Conservation (phyloP, 345 rosid genomes). For the Sonneratia alba region DNA sequence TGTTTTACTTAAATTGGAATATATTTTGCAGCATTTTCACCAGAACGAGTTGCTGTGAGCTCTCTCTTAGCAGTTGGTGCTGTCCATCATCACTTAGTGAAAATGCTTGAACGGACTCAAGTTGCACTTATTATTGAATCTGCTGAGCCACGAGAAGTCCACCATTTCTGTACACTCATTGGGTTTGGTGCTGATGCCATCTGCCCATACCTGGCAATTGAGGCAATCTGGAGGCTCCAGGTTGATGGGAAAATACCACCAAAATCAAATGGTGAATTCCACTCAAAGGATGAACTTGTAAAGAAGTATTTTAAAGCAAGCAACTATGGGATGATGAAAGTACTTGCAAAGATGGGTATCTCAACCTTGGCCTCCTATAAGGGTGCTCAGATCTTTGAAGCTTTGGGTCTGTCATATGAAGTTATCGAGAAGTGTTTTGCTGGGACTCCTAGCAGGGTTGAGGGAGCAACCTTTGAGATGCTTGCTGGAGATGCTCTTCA, state of each 20-base stretch:
- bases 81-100: constrained; percentile 91
- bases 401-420: constrained; percentile 90
- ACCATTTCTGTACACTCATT: constrained; percentile 93
- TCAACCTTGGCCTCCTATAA: constrained; percentile 97
- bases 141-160: constrained; percentile 99
- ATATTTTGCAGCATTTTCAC: constrained; percentile 55
- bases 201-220: constrained; percentile 86
- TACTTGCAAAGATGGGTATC: constrained; percentile 98
- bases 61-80: constrained; percentile 99
- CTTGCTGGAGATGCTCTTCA: constrained; percentile 82
- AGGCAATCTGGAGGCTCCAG: constrained; percentile 81
- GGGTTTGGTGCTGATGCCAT: constrained; percentile 99
- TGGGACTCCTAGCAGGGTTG: constrained; percentile 98
- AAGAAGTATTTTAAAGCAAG: constrained; percentile 96
- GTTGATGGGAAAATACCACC: constrained; percentile 95
- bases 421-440: constrained; percentile 97
- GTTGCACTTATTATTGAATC: constrained; percentile 91
- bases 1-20: neutral
- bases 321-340: constrained; percentile 99
- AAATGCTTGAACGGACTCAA: constrained; percentile 79
- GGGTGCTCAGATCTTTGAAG: constrained; percentile 99
- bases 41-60: constrained; percentile 77
- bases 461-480: constrained; percentile 98
- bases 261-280: constrained; percentile 69
- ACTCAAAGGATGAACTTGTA: constrained; percentile 76